Percentiles rank a stretch among this genome's conserved stretches.
Conservation (phyloP, 345 rosid species). For the Eucalyptus pauciflora region DNA sequence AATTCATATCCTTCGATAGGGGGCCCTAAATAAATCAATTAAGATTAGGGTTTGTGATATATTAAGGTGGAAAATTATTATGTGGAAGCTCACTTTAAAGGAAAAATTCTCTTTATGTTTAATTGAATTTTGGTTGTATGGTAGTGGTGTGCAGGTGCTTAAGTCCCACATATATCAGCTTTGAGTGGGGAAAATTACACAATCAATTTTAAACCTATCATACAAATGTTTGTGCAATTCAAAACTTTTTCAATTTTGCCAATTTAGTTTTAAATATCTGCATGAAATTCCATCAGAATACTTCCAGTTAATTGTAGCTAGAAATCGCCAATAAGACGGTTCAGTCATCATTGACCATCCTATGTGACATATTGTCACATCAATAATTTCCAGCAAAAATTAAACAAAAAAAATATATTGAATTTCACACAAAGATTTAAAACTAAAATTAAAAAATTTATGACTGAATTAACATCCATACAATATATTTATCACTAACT, state of each 20-base stretch:
- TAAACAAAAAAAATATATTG: fast-evolving
- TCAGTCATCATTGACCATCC: background rate
- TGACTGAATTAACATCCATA: background rate
- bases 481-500: background rate
- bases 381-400: background rate
- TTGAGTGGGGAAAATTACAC: background rate
- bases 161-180: background rate
- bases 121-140: background rate
- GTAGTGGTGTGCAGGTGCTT: background rate
- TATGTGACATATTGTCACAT: background rate
- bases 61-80: background rate
- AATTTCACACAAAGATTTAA: background rate
- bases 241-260: background rate
- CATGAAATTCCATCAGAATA: background rate
- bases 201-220: background rate
- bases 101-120: background rate
- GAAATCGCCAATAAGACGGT: background rate
- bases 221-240: background rate
- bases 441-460: background rate
- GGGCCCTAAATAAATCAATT: background rate
- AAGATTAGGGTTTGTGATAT: background rate
- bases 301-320: background rate
- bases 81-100: background rate
- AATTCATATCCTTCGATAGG: background rate
- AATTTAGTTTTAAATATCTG: background rate